Evolutionary conservation across 441 rosid species (phyloP).

Genomic region (Gossypium trilobum): DNA sequence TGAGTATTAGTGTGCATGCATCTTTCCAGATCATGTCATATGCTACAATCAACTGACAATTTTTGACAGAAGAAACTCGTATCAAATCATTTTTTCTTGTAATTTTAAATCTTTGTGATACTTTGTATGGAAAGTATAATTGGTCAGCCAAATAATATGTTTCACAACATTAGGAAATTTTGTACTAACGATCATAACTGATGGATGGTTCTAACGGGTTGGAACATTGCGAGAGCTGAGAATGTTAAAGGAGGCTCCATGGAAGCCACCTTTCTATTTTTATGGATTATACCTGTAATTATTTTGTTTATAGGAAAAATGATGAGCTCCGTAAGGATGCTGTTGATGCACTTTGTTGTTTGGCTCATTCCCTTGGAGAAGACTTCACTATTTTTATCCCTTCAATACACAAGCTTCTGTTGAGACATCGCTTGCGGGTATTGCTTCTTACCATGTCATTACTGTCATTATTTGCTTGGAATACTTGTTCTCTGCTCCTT

Average conservation of each 20-base stretch:
- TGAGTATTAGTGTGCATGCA: neutral
- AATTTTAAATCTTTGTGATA: neutral
- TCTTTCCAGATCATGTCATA: neutral
- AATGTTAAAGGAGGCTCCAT: neutral
- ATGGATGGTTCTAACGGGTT: neutral
- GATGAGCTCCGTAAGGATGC: conserved; percentile 93
- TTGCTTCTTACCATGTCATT: conserved; percentile 8
- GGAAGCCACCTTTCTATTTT: conserved; percentile 7
- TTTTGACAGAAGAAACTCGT: neutral
- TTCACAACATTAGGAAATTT: neutral
- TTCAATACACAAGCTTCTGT: conserved; percentile 79
- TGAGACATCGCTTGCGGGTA: conserved; percentile 75
- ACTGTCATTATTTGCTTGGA: neutral
- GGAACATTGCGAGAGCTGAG: neutral
- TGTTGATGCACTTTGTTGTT: conserved; percentile 94
- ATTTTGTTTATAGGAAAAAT: conserved; percentile 50
- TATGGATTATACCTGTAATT: neutral
- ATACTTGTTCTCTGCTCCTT: neutral
- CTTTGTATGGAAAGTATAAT: neutral
- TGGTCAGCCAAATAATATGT: neutral
- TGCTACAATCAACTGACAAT: neutral
- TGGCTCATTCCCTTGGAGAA: conserved; percentile 97
- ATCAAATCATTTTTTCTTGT: neutral
- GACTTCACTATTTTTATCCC: conserved; percentile 93
- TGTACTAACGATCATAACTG: neutral